Percentiles rank a stretch among this genome's conserved stretches.
Conservation (phyloP, 257 asterid genomes). For the Nicotiana benthamiana region DNA sequence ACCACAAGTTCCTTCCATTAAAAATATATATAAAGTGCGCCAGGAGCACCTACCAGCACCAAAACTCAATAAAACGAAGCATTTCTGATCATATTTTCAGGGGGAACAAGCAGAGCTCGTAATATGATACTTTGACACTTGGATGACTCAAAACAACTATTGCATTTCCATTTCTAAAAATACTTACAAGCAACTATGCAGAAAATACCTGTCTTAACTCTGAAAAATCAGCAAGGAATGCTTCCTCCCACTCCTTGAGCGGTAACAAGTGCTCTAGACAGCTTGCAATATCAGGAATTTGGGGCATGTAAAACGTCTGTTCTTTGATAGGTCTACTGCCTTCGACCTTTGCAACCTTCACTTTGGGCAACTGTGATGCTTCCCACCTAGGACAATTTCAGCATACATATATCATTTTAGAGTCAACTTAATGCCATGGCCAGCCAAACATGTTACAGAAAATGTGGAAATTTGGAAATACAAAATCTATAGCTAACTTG, state of each 20-base stretch:
- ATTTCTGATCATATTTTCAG: background rate
- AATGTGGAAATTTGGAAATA: background rate
- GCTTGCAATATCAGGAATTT: conserved; percentile 70
- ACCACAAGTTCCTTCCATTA: background rate
- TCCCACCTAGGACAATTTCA: conserved; percentile 59
- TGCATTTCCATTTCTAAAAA: background rate
- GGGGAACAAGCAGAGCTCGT: background rate
- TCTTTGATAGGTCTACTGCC: conserved; percentile 37
- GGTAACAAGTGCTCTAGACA: conserved; percentile 75
- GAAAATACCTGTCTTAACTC: conserved; percentile 64
- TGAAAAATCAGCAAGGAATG: conserved; percentile 77
- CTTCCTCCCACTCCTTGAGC: conserved; percentile 85
- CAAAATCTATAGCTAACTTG: background rate
- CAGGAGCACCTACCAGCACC: background rate
- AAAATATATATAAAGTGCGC: background rate
- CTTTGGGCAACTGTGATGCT: conserved; percentile 68
- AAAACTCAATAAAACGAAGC: background rate
- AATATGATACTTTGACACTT: background rate
- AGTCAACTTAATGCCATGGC: background rate
- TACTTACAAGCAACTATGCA: background rate
- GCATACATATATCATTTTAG: conserved; percentile 1
- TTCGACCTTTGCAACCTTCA: conserved; percentile 52
- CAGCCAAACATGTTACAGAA: background rate
- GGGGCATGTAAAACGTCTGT: conserved; percentile 84
- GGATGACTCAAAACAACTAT: background rate